Evolutionary conservation across 1,139 yeast species (phyloP).

Genomic region (Pichia kudriavzevii): DNA sequence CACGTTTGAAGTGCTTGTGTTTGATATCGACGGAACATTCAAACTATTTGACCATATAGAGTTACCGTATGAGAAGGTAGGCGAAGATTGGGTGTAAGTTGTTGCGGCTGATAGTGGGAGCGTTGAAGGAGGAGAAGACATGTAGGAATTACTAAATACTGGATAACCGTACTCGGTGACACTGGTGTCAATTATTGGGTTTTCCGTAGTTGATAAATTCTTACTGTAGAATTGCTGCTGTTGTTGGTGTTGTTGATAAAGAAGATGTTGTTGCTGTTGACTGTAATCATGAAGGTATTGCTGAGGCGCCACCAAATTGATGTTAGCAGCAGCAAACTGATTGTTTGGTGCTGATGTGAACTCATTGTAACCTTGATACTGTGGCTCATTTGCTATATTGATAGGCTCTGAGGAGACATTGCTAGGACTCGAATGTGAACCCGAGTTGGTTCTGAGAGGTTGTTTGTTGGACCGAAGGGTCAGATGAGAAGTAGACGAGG

Average conservation of each 20-base stretch:
- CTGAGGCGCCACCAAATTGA: no score
- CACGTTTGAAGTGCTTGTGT: no score
- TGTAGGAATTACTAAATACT: background rate
- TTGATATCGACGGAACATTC: no score
- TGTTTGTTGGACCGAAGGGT: no score
- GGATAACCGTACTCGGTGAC: no score
- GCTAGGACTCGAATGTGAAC: conserved; percentile 5
- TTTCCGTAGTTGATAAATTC: background rate
- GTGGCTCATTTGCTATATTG: conserved; percentile 2
- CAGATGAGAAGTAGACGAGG: conserved; percentile 25
- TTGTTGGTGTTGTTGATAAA: conserved; percentile 6
- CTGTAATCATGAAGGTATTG: no score
- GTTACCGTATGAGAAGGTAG: background rate
- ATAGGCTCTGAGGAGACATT: conserved; percentile 3
- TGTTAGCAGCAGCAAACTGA: conserved; percentile 3
- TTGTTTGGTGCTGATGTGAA: conserved; percentile 1
- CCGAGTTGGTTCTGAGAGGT: conserved; percentile 1
- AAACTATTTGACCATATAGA: no score
- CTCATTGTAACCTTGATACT: background rate
- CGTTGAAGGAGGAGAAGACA: background rate
- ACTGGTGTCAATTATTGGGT: background rate
- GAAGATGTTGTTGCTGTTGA: conserved; percentile 11
- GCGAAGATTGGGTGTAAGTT: background rate
- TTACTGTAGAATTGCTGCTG: no score
- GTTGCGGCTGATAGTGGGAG: background rate